Percentiles rank a stretch among this genome's conserved stretches.
Evolutionary conservation across 176 grass and related monocot species (phyloP).

Genomic region (Carex myosuroides): DNA sequence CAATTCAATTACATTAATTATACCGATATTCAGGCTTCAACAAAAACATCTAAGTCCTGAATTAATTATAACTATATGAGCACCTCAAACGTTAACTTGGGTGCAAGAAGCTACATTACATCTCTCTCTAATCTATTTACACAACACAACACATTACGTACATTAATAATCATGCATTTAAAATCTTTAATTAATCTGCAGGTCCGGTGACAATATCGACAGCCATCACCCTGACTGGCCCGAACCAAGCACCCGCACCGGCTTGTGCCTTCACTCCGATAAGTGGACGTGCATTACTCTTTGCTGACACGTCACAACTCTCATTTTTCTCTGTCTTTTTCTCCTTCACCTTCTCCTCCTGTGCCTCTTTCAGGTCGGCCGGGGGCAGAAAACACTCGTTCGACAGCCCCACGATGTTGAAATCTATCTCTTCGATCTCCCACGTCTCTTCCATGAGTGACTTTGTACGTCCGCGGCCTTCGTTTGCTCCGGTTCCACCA

Average conservation of each 20-base stretch:
- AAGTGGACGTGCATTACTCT: not conserved
- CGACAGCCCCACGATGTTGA: constrained; percentile 75
- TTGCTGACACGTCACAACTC: not conserved
- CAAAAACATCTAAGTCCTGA: constrained; percentile 13
- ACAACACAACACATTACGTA: not conserved
- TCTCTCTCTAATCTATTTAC: constrained; percentile 8
- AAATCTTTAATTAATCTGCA: too few relatives aligned
- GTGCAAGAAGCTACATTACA: not conserved
- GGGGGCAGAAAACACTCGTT: constrained; percentile 93
- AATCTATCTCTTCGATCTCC: constrained; percentile 82
- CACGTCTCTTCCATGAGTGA: constrained; percentile 77
- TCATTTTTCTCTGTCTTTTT: constrained; percentile 6
- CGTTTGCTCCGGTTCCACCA: constrained; percentile 32
- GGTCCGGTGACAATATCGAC: constrained; percentile 26
- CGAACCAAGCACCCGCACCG: constrained; percentile 40
- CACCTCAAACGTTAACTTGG: constrained; percentile 19
- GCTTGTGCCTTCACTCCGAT: constrained; percentile 31
- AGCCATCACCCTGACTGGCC: constrained; percentile 63
- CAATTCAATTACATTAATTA: too few relatives aligned
- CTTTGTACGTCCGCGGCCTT: constrained; percentile 40
- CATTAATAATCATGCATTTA: too few relatives aligned
- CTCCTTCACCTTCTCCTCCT: not conserved
- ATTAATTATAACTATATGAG: not conserved
- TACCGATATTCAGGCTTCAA: constrained; percentile 5
- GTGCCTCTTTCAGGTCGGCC: constrained; percentile 52